Base-by-base conservation (phyloP, 2,329 filamentous ascomycete species). In the Diaporthe vaccinii region DNA sequence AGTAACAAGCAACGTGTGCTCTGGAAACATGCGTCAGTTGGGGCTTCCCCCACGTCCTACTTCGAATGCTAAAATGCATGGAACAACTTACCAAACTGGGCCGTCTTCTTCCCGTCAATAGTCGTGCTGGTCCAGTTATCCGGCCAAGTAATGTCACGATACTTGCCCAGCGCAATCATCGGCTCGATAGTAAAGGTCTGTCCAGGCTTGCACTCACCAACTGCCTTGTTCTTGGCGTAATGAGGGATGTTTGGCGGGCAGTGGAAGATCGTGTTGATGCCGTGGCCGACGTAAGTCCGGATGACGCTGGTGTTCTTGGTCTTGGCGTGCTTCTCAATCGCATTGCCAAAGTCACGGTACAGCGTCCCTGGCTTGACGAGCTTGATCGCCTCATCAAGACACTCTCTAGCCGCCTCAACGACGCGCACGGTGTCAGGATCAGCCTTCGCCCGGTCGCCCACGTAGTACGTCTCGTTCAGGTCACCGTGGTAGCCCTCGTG, bases 151-250 rank as follows among this genome's bases (percentile, higher is more conserved):
- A 97, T 93, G 82, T 99, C 97, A 77, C 92, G 92, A 84, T 98
- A 94, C 76, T 94, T 96, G 75, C 97, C 97, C 73, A 98, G 84
- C 55, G 95, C 95, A 82, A 99, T 96, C 97, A 99, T 99, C 22
- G 97, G 97, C 86, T 99, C 97, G 77, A 99, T 99, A 0, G 97
- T 99, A 81, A 99, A 99, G 78, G 95, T 98, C 95, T 98, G 98
- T 72, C 97, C 97, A 0, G 95, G 93, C 87, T 98, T 98, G 76
- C 96, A 97, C 80, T 94, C 92, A 67, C 97, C 97, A 1, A 98
- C 94, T 0, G 96, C 95, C 90, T 98, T 99, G 86, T 98, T 99
- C 89, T 98, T 98, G 75, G 93, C 96, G 82, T 99, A 99, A 84
- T 99, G 97, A 7, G 97, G 97, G 71, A 99, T 93, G 82, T 97